Evolutionary conservation across 768 basidiomycete genomes (phyloP).

Genomic region (Suillus alpinus): DNA sequence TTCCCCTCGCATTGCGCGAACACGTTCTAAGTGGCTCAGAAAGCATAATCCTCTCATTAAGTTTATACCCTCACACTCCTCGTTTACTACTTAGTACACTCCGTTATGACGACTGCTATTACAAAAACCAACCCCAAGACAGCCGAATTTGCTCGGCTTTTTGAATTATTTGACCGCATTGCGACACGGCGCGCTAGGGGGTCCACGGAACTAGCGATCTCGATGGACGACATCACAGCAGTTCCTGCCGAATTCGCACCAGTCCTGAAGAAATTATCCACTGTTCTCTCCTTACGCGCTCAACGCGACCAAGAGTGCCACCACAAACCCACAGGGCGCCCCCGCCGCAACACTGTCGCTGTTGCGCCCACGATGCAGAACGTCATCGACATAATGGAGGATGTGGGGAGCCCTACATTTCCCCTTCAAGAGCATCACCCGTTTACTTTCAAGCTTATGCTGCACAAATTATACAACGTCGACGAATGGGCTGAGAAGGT

Average conservation of each 20-base stretch:
- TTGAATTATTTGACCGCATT: conserved; percentile 52
- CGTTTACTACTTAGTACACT: too few relatives aligned
- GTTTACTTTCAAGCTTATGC: conserved; percentile 67
- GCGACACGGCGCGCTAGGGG: conserved; percentile 41
- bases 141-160: conserved; percentile 53
- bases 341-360: conserved; percentile 22
- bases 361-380: conserved; percentile 17
- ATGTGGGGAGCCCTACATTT: conserved; percentile 37
- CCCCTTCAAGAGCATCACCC: conserved; percentile 41
- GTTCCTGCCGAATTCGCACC: conserved; percentile 28
- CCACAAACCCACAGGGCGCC: conserved; percentile 6
- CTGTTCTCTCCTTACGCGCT: conserved; percentile 31
- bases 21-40: background rate
- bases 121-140: conserved; percentile 36
- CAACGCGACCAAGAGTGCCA: conserved; percentile 23
- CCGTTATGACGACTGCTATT: conserved; percentile 17
- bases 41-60: background rate
- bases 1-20: conserved; percentile 1
- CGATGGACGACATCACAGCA: conserved; percentile 29
- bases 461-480: conserved; percentile 60
- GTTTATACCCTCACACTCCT: background rate
- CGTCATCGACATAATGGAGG: conserved; percentile 21
- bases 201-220: conserved; percentile 17
- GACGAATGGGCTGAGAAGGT: conserved; percentile 60
- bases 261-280: conserved; percentile 37